These are phyloP conservation scores for Boletus patriciae DNA, from an alignment of 768 basidiomycete species.

Conservation along the genomic window DNA sequence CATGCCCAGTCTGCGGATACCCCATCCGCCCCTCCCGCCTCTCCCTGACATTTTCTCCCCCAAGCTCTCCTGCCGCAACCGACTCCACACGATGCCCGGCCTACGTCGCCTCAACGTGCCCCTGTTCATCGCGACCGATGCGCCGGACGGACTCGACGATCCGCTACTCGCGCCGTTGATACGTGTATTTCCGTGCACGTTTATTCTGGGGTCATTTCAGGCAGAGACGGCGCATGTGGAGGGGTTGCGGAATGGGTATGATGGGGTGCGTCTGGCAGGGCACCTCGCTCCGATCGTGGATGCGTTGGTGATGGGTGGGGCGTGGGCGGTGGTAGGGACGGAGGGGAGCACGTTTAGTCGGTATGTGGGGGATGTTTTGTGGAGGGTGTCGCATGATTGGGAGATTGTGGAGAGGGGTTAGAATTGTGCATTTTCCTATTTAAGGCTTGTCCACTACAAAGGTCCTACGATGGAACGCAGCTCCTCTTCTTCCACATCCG, in stretches of 20 bases:
- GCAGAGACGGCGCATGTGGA: slow-evolving; percentile 32
- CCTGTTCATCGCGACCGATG: slow-evolving; percentile 68
- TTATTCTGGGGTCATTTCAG: slow-evolving; percentile 55
- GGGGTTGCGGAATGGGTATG: slow-evolving; percentile 43
- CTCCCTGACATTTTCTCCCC: slow-evolving; percentile 18
- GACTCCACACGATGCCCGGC: slow-evolving; percentile 34
- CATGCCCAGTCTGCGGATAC: slow-evolving; percentile 20
- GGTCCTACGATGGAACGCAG: slow-evolving; percentile 31
- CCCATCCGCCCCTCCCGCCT: slow-evolving; percentile 31
- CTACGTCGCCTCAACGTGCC: slow-evolving; percentile 52
- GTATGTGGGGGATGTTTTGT: slow-evolving; percentile 67
- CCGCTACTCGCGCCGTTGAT: slow-evolving; percentile 47
- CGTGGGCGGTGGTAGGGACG: slow-evolving; percentile 62
- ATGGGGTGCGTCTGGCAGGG: slow-evolving; percentile 45
- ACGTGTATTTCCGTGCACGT: slow-evolving; percentile 62
- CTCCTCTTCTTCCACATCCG: slow-evolving; percentile 22
- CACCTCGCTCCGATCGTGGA: slow-evolving; percentile 67
- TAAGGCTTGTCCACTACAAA: neutral
- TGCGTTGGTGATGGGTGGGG: slow-evolving; percentile 64
- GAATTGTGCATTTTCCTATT: slow-evolving; percentile 7
- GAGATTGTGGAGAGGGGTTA: slow-evolving; percentile 51
- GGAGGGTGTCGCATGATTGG: slow-evolving; percentile 56
- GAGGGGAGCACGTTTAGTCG: slow-evolving; percentile 74
- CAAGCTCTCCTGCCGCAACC: slow-evolving; percentile 38
- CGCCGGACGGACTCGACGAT: slow-evolving; percentile 39